These are phyloP conservation scores for Hymenoscyphus scutula DNA, from an alignment of 2,329 filamentous ascomycete genomes.

Conservation along the genomic window DNA sequence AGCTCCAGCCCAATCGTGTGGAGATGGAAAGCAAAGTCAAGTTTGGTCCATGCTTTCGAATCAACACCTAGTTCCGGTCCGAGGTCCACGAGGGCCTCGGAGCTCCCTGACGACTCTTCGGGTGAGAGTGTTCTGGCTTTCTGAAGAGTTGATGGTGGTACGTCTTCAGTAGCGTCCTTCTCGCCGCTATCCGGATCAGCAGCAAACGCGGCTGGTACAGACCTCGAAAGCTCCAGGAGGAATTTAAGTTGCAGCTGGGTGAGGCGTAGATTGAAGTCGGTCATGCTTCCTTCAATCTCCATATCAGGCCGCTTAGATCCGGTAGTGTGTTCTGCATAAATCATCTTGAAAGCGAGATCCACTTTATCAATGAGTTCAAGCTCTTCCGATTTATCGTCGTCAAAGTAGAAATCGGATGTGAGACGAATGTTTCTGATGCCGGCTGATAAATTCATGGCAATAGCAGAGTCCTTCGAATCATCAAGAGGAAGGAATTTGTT, in stretches of 20 bases:
- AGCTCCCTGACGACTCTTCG: slow-evolving; percentile 27
- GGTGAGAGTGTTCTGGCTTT: slow-evolving; percentile 27
- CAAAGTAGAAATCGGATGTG: slow-evolving; percentile 85
- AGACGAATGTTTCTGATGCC: slow-evolving; percentile 90
- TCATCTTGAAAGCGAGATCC: slow-evolving; percentile 88
- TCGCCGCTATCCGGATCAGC: slow-evolving; percentile 69
- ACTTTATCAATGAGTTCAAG: slow-evolving; percentile 97
- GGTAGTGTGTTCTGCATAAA: slow-evolving; percentile 80
- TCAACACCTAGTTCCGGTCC: slow-evolving; percentile 68
- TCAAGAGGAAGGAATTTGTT: slow-evolving; percentile 88
- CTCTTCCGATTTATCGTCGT: slow-evolving; percentile 70
- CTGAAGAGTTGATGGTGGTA: slow-evolving; percentile 51
- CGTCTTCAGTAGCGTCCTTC: slow-evolving; percentile 70
- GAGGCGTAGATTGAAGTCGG: slow-evolving; percentile 83
- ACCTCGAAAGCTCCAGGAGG: slow-evolving; percentile 79
- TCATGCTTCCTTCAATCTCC: slow-evolving; percentile 89
- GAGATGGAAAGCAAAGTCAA: slow-evolving; percentile 88
- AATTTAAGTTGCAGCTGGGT: slow-evolving; percentile 92
- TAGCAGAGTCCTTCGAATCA: slow-evolving; percentile 67
- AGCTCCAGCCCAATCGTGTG: slow-evolving; percentile 86
- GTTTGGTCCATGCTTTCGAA: slow-evolving; percentile 80
- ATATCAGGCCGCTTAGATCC: slow-evolving; percentile 81
- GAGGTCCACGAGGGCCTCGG: slow-evolving; percentile 51
- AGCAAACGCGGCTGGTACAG: slow-evolving; percentile 83
- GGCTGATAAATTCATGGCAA: slow-evolving; percentile 85